Evolutionary conservation across 2,329 filamentous ascomycete species (phyloP), one percentile per base, ranked within the genome.

Genomic region (Bipolaris gigantea): DNA sequence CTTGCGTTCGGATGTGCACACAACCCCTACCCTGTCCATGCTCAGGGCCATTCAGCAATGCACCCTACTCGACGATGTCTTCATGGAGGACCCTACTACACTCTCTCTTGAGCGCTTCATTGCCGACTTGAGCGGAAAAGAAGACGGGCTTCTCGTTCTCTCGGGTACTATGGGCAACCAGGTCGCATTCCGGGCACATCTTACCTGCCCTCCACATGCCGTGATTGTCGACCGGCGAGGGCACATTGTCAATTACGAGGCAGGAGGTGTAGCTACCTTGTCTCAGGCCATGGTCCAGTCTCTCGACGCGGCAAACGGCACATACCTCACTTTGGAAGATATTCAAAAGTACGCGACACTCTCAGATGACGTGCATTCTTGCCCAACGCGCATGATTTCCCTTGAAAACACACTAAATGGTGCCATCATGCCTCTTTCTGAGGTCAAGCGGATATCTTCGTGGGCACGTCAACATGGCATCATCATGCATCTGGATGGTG

Each of bases 161-260:
- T 94, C 90, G 0, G 93, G 93, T 3, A 96, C 92, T 4, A 96
- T 96, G 92, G 92, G 91, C 36, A 97, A 97, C 76, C 92, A 96
- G 73, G 80, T 97, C 16, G 87, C 89, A 0, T 81, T 96, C 38
- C 85, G 92, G 35, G 83, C 89, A 1, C 88, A 94, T 55, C 81
- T 97, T 13, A 83, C 80, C 0, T 88, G 90, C 56, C 92, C 92
- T 13, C 93, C 93, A 0, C 86, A 96, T 71, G 83, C 84, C 7
- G 84, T 97, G 5, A 77, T 97, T 8, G 90, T 89, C 63, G 92
- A 97, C 70, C 80, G 86, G 59, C 83, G 90, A 32, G 84, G 86
- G 4, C 93, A 97, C 71, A 89, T 97, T 53, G 79, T 90, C 53
- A 80, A 85, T 36, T 86, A 87, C 78, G 85, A 88, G 70, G 84